phyloP scores from a whole-genome alignment of 352 stramenopile species.

The Phytopythium montanum region DNA sequence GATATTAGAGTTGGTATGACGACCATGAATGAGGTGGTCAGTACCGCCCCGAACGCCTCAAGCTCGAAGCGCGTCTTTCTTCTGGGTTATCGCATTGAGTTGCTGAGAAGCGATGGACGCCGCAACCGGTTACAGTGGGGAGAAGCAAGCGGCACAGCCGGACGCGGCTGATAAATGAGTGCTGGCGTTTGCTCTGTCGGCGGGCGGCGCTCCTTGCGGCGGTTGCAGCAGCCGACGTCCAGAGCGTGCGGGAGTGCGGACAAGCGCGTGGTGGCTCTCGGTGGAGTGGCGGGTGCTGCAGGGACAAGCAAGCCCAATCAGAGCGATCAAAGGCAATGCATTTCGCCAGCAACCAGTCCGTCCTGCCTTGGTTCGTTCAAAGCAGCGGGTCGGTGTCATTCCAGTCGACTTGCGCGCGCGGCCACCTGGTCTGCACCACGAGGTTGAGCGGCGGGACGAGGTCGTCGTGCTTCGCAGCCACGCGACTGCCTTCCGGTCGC shows the following conservation, averaged over 20 bases:
- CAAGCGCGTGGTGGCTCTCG: too few species aligned
- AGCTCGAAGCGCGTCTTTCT: neutral
- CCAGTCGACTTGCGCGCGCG: constrained; percentile 74
- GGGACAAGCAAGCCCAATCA: too few species aligned
- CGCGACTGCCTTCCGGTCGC: constrained; percentile 14
- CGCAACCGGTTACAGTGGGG: too few species aligned
- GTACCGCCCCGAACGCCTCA: neutral
- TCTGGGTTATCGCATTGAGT: neutral
- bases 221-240: neutral
- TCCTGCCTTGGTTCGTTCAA: constrained; percentile 19
- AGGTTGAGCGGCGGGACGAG: constrained; percentile 85
- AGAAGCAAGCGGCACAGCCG: too few species aligned
- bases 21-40: constrained; percentile 1
- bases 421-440: constrained; percentile 90
- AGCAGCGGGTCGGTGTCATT: constrained; percentile 86
- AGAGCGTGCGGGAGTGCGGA: too few species aligned
- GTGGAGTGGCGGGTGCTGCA: too few species aligned
- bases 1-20: neutral
- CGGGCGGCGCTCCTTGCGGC: neutral
- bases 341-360: too few species aligned
- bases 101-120: too few species aligned
- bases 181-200: neutral
- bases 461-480: constrained; percentile 41
- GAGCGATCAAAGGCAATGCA: too few species aligned
- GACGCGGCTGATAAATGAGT: neutral